Evolutionary conservation across 2,329 filamentous ascomycete species (phyloP).

Genomic region (Curvularia eragrostidis): DNA sequence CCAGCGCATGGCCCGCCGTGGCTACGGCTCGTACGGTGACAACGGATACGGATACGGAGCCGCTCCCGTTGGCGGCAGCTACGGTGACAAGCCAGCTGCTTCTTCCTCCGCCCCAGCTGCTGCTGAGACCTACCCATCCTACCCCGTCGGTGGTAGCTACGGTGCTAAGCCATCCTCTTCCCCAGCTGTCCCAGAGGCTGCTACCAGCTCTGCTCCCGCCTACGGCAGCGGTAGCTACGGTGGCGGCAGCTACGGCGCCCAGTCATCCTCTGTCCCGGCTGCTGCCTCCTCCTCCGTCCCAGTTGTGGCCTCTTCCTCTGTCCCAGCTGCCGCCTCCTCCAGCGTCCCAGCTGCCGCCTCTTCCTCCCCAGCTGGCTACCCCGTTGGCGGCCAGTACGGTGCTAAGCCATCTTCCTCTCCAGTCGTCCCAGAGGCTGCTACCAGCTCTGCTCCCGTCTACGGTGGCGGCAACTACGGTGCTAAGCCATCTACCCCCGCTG

Average conservation of each 20-base stretch:
- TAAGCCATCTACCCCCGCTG: too few species aligned
- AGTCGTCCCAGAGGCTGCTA: conserved; percentile 9
- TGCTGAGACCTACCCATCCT: too few species aligned
- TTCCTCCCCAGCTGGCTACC: not conserved
- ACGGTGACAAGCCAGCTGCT: not conserved
- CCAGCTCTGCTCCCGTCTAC: conserved; percentile 7
- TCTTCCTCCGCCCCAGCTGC: too few species aligned
- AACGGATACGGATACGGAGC: too few species aligned
- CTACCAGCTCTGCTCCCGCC: conserved; percentile 10
- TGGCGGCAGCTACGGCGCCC: conserved; percentile 13
- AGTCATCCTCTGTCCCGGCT: conserved; percentile 1
- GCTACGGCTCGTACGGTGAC: conserved; percentile 24
- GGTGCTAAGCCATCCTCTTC: conserved; percentile 1
- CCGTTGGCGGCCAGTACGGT: not conserved
- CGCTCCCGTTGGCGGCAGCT: conserved; percentile 1
- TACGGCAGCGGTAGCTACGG: too few species aligned
- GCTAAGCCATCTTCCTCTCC: not conserved
- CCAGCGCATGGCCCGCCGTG: conserved; percentile 39
- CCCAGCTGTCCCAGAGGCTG: conserved; percentile 7
- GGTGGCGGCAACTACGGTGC: conserved; percentile 4
- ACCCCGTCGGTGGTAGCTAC: too few species aligned
- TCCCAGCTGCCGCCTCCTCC: too few species aligned
- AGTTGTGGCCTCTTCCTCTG: not conserved
- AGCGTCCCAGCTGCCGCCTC: too few species aligned
- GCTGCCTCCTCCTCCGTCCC: not conserved